A percentile compares a stretch with the other conserved stretches of the same genome.
phyloP scores from a whole-genome alignment of 139 green algal species.

The Chara braunii region DNA sequence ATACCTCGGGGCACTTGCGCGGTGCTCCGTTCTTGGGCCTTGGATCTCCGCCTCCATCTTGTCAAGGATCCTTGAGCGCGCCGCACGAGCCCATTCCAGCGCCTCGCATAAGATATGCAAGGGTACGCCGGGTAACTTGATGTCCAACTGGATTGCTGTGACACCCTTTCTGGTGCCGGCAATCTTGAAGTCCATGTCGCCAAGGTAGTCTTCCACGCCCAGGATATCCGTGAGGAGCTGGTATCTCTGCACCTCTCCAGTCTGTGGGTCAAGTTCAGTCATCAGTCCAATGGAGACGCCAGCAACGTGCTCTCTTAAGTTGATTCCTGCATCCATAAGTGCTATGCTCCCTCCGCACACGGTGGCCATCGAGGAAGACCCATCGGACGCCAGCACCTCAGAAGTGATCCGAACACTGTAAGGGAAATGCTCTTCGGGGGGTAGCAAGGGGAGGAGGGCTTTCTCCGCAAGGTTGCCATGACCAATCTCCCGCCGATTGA shows the following conservation, averaged over 20 bases:
- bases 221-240: constrained; percentile 88
- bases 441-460: constrained; percentile 60
- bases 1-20: not conserved
- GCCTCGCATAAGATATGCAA: constrained; percentile 40
- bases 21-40: not conserved
- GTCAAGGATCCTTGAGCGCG: constrained; percentile 36
- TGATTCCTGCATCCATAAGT: constrained; percentile 90
- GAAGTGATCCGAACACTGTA: constrained; percentile 82
- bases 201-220: constrained; percentile 86
- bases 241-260: constrained; percentile 37
- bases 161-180: constrained; percentile 53
- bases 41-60: constrained; percentile 47
- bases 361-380: constrained; percentile 84
- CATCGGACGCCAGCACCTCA: constrained; percentile 92
- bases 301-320: constrained; percentile 68
- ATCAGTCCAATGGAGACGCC: constrained; percentile 96
- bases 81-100: constrained; percentile 32
- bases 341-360: constrained; percentile 90
- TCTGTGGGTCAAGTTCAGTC: constrained; percentile 54
- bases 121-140: constrained; percentile 58
- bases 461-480: constrained; percentile 81
- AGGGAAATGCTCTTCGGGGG: constrained; percentile 61
- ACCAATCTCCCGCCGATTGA: constrained; percentile 76
- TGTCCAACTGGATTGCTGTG: constrained; percentile 96
- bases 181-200: constrained; percentile 99